A percentile compares a stretch with the other conserved stretches of the same genome.
Conservation (phyloP, 2,329 filamentous ascomycete species). For the Pseudopithomyces chartarum region DNA sequence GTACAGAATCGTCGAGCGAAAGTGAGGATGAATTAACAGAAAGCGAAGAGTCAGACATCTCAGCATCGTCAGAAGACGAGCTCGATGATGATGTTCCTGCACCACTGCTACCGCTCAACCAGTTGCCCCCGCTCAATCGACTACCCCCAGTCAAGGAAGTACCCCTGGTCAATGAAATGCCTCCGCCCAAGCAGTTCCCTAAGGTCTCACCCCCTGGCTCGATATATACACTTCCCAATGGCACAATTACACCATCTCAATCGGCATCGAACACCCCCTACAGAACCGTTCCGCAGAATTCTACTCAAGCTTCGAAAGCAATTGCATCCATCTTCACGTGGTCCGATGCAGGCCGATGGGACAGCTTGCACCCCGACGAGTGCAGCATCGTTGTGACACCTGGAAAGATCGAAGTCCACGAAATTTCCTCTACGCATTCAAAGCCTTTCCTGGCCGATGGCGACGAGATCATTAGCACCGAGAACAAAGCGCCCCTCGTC, state of each 20-base stretch:
- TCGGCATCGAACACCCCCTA: slow-evolving; percentile 79
- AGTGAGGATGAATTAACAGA: slow-evolving; percentile 59
- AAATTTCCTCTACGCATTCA: slow-evolving; percentile 56
- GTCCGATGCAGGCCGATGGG: slow-evolving; percentile 65
- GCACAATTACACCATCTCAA: slow-evolving; percentile 76
- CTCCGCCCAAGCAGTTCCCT: slow-evolving; percentile 43
- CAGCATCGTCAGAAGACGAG: slow-evolving; percentile 62
- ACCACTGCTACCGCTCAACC: slow-evolving; percentile 41
- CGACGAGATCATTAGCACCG: slow-evolving; percentile 44
- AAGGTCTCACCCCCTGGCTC: slow-evolving; percentile 49
- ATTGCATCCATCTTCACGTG: slow-evolving; percentile 67
- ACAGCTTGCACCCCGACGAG: slow-evolving; percentile 64
- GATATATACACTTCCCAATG: slow-evolving; percentile 45
- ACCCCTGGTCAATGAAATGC: slow-evolving; percentile 27
- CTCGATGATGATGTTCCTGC: slow-evolving; percentile 54
- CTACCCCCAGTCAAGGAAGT: too few species aligned
- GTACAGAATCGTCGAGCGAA: slow-evolving; percentile 64
- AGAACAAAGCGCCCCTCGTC: slow-evolving; percentile 57
- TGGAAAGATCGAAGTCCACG: slow-evolving; percentile 68
- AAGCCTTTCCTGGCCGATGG: slow-evolving; percentile 48
- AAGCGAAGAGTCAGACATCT: slow-evolving; percentile 57
- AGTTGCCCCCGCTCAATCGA: slow-evolving; percentile 17
- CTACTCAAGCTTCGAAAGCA: slow-evolving; percentile 58
- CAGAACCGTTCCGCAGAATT: slow-evolving; percentile 57
- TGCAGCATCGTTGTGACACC: slow-evolving; percentile 67